Evolutionary conservation across 768 basidiomycete genomes (phyloP).

Genomic region (Lanmaoa rubissima): DNA sequence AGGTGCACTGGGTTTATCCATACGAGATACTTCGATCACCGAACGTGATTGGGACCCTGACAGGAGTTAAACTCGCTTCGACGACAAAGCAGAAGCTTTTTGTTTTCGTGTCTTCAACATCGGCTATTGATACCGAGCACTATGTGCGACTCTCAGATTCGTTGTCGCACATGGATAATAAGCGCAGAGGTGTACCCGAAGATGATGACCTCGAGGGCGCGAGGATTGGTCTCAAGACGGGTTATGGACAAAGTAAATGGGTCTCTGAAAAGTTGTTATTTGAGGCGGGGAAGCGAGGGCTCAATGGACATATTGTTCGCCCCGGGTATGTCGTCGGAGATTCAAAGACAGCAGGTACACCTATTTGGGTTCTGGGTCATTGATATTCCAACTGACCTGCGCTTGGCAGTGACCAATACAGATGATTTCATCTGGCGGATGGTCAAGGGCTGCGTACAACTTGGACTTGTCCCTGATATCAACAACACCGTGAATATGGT

Average conservation of each 20-base stretch:
- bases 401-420: constrained; percentile 83
- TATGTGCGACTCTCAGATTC: constrained; percentile 87
- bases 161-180: constrained; percentile 39
- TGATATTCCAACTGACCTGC: background rate
- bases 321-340: constrained; percentile 98
- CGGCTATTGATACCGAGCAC: constrained; percentile 88
- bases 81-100: constrained; percentile 71
- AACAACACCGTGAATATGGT: constrained; percentile 99
- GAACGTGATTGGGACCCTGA: constrained; percentile 91
- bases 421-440: constrained; percentile 99
- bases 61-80: constrained; percentile 76
- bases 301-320: constrained; percentile 82
- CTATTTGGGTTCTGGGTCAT: background rate
- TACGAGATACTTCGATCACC: constrained; percentile 90
- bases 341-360: constrained; percentile 77
- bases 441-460: constrained; percentile 97
- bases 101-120: constrained; percentile 93
- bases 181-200: constrained; percentile 75
- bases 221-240: constrained; percentile 69
- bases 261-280: constrained; percentile 93
- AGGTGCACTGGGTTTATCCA: constrained; percentile 99
- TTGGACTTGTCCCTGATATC: constrained; percentile 95
- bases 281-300: constrained; percentile 84
- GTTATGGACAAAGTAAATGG: constrained; percentile 99
- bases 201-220: constrained; percentile 88